A percentile compares a stretch with the other conserved stretches of the same genome.
Conservation (phyloP, 2,329 filamentous ascomycete species). For the Talaromyces funiculosus region DNA sequence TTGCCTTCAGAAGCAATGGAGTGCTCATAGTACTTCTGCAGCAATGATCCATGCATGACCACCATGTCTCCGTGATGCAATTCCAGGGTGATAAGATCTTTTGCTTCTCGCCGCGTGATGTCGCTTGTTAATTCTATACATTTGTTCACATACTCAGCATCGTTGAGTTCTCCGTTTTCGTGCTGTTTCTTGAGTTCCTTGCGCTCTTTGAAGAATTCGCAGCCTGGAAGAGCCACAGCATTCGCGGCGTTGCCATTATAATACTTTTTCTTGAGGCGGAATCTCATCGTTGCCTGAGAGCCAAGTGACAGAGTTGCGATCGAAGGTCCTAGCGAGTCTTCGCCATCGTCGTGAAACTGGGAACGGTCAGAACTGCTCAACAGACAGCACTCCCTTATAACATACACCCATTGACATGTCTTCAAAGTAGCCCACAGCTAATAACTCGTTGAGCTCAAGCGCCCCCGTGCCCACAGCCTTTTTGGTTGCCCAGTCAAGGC, state of each 20-base stretch:
- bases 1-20: slow-evolving; percentile 25
- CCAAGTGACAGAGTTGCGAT: slow-evolving; percentile 54
- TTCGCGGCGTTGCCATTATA: slow-evolving; percentile 26
- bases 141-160: slow-evolving; percentile 19
- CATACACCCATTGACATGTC: slow-evolving; percentile 48
- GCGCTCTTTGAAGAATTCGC: slow-evolving; percentile 22
- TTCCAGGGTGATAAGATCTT: slow-evolving; percentile 38
- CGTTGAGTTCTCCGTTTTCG: slow-evolving; percentile 17
- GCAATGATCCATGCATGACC: slow-evolving; percentile 51
- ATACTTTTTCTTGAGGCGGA: slow-evolving; percentile 52
- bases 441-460: slow-evolving; percentile 50
- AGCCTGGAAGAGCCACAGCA: slow-evolving; percentile 31
- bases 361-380: not conserved
- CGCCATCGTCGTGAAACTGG: slow-evolving; percentile 56
- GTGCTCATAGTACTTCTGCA: slow-evolving; percentile 53
- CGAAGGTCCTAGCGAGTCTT: slow-evolving; percentile 49
- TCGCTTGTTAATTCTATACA: slow-evolving; percentile 25
- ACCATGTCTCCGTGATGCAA: slow-evolving; percentile 54
- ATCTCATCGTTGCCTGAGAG: slow-evolving; percentile 46
- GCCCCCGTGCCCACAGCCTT: slow-evolving; percentile 31
- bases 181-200: slow-evolving; percentile 20
- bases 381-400: not conserved
- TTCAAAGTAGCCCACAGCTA: slow-evolving; percentile 53
- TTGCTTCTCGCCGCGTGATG: slow-evolving; percentile 21
- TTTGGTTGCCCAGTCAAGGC: slow-evolving; percentile 50